Evolutionary conservation across 2,329 filamentous ascomycete genomes (phyloP).

Genomic region (Blastomyces parvus): DNA sequence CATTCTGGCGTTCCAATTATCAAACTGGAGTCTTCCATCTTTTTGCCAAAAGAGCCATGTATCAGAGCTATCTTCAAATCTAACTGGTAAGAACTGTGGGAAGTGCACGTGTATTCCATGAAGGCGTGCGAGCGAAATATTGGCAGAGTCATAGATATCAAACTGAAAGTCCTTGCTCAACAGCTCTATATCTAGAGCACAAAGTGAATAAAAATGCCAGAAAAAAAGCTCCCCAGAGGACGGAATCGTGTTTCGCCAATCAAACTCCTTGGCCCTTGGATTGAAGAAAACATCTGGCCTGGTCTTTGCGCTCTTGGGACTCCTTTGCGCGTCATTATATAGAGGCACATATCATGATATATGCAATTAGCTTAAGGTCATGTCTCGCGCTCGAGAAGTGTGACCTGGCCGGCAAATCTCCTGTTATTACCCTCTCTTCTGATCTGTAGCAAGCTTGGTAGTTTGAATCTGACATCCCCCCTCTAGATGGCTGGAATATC

Average conservation of each 20-base stretch:
- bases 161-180: not conserved
- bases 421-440: no score
- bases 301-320: not conserved
- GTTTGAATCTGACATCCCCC: not conserved
- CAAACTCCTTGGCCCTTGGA: not conserved
- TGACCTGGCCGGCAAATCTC: no score
- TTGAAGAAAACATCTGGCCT: not conserved
- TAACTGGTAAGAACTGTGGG: not conserved
- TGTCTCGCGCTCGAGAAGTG: no score
- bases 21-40: not conserved
- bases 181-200: not conserved
- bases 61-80: not conserved
- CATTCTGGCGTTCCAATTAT: not conserved
- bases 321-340: no score
- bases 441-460: not conserved
- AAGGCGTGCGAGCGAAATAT: not conserved
- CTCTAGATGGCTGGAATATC: not conserved
- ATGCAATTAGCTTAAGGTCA: not conserved
- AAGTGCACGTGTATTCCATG: not conserved
- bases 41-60: not conserved
- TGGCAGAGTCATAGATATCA: not conserved
- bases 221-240: not conserved
- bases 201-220: not conserved
- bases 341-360: not conserved
- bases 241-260: not conserved